A percentile compares a stretch with the other conserved stretches of the same genome.
These are phyloP conservation scores for Collybia mongolica DNA, from an alignment of 768 basidiomycete species.

Conservation along the genomic window DNA sequence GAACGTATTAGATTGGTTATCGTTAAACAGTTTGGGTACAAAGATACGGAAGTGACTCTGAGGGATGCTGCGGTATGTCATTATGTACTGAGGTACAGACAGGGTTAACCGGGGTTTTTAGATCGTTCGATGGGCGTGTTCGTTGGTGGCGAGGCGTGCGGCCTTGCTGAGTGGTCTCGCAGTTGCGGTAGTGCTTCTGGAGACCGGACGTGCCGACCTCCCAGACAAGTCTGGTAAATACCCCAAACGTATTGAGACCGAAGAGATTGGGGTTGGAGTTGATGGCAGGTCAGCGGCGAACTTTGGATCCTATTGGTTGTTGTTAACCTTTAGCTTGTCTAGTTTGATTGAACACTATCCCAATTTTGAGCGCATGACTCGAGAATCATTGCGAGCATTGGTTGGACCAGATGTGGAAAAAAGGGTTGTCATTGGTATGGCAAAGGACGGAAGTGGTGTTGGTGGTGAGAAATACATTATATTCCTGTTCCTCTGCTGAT, in stretches of 20 bases:
- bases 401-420: slow-evolving; percentile 82
- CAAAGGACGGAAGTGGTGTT: slow-evolving; percentile 96
- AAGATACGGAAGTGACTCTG: slow-evolving; percentile 51
- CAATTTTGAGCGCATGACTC: slow-evolving; percentile 70
- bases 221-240: slow-evolving; percentile 34
- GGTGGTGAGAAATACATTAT: slow-evolving; percentile 67
- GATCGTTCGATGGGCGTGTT: slow-evolving; percentile 80
- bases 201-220: slow-evolving; percentile 69
- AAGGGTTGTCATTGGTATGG: slow-evolving; percentile 82
- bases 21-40: slow-evolving; percentile 59
- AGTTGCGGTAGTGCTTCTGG: slow-evolving; percentile 80
- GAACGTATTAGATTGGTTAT: slow-evolving; percentile 61
- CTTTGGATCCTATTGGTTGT: neutral
- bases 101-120: slow-evolving; percentile 29
- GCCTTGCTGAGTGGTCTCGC: slow-evolving; percentile 84
- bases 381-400: slow-evolving; percentile 70
- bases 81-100: neutral
- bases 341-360: slow-evolving; percentile 95
- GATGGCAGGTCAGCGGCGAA: slow-evolving; percentile 73
- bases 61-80: slow-evolving; percentile 54
- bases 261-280: slow-evolving; percentile 77
- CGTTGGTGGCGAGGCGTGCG: slow-evolving; percentile 78
- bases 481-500: slow-evolving; percentile 7
- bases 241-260: slow-evolving; percentile 29
- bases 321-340: neutral